phyloP scores from a whole-genome alignment of 2,329 filamentous ascomycete species.

The Thelonectria rubi region DNA sequence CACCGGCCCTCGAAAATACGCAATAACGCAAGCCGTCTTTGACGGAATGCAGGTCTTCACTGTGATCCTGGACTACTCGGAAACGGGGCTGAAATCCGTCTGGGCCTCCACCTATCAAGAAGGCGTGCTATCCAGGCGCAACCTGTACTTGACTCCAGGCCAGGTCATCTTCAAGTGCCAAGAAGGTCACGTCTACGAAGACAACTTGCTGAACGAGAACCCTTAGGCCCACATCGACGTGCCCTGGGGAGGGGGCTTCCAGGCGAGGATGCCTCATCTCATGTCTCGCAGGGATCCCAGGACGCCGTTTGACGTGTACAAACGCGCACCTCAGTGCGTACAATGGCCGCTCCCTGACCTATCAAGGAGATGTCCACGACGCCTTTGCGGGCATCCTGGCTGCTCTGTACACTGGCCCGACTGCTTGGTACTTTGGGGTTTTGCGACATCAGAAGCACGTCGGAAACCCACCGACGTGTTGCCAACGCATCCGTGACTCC shows the following conservation, averaged over 20 bases:
- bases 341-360: neutral
- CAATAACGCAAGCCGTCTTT: neutral
- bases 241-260: neutral
- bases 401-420: neutral
- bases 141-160: slow-evolving; percentile 7
- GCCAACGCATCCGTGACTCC: neutral
- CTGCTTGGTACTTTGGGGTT: slow-evolving; percentile 1
- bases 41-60: neutral
- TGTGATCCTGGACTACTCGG: neutral
- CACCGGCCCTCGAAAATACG: neutral
- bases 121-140: neutral
- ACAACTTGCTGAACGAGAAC: slow-evolving; percentile 1
- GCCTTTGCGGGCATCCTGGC: neutral
- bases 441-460: neutral
- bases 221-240: neutral
- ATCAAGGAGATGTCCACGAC: neutral
- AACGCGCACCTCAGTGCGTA: neutral
- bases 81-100: neutral
- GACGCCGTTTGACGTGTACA: neutral
- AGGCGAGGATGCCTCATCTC: neutral
- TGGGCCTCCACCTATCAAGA: slow-evolving; percentile 19
- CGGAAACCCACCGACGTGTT: too few relatives aligned
- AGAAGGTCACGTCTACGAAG: neutral
- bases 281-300: too few relatives aligned
- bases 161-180: slow-evolving; percentile 6